These are phyloP conservation scores for Apium graveolens DNA, from an alignment of 129 eudicot genomes.

Conservation along the genomic window DNA sequence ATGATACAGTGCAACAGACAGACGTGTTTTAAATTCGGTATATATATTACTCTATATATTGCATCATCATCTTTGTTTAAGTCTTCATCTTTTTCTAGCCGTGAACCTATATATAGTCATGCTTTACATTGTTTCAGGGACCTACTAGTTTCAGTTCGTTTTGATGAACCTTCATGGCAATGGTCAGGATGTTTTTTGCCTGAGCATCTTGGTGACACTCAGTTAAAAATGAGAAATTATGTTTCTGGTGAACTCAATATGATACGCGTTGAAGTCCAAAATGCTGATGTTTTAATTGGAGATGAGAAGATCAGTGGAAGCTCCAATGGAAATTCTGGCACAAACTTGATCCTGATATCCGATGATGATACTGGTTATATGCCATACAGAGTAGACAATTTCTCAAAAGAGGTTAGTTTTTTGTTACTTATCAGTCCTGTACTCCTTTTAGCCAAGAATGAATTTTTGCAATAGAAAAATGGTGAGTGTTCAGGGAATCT, in stretches of 20 bases:
- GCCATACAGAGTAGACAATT: constrained; percentile 92
- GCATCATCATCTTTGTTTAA: constrained; percentile 5
- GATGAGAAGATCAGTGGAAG: constrained; percentile 72
- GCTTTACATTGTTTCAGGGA: constrained; percentile 46
- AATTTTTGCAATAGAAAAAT: background rate
- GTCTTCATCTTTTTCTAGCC: background rate
- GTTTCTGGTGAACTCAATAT: constrained; percentile 60
- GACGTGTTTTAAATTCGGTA: too few species aligned
- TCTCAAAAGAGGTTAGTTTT: constrained; percentile 91
- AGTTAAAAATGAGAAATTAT: constrained; percentile 76
- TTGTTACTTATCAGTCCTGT: background rate
- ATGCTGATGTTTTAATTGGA: constrained; percentile 69
- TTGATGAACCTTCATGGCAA: constrained; percentile 92
- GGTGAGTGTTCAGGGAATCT: background rate
- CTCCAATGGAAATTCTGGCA: constrained; percentile 73
- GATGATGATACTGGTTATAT: constrained; percentile 96
- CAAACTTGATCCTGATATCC: constrained; percentile 72
- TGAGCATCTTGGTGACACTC: constrained; percentile 91
- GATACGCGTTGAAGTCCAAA: constrained; percentile 95
- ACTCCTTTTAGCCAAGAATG: background rate
- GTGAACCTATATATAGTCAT: background rate
- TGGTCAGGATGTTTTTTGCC: constrained; percentile 98
- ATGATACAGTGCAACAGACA: background rate
- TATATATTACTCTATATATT: background rate
- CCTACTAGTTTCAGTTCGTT: constrained; percentile 66